A percentile compares a stretch with the other conserved stretches of the same genome.
phyloP scores from a whole-genome alignment of 106 monocot genomes.

The Apostasia ramifera region DNA sequence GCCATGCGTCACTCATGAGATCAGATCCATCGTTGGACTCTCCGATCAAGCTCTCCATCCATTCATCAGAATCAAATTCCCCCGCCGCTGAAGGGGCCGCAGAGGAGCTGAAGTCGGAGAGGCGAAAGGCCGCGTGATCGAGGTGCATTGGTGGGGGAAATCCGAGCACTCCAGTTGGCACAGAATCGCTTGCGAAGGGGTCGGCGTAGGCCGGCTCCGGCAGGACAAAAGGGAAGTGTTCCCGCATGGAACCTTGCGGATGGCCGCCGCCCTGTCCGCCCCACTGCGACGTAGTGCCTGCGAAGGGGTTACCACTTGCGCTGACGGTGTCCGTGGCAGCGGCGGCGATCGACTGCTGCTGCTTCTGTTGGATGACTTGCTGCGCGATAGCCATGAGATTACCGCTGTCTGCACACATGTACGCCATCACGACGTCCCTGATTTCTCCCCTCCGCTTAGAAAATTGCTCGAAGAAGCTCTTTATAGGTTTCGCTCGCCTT shows the following conservation, averaged over 20 bases:
- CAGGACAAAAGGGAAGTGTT: constrained; percentile 33
- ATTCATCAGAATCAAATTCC: constrained; percentile 76
- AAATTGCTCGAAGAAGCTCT: not conserved
- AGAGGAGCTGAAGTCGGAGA: constrained; percentile 17
- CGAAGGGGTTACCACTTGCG: constrained; percentile 12
- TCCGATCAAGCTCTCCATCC: constrained; percentile 86
- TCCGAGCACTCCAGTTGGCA: constrained; percentile 5
- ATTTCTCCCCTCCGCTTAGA: not conserved
- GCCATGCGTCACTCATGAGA: constrained; percentile 22
- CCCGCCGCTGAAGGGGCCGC: not conserved
- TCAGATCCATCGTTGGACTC: constrained; percentile 37
- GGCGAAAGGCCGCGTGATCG: constrained; percentile 24
- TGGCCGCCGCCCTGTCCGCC: constrained; percentile 1
- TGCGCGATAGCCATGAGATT: constrained; percentile 99
- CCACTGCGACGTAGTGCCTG: constrained; percentile 20
- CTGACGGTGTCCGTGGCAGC: constrained; percentile 9
- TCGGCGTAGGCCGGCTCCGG: constrained; percentile 35
- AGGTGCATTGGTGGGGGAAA: constrained; percentile 4
- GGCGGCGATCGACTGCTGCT: constrained; percentile 32
- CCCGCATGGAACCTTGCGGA: constrained; percentile 5
- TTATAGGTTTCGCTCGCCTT: not conserved
- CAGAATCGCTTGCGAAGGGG: constrained; percentile 27
- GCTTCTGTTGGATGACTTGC: constrained; percentile 89
- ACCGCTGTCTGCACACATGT: constrained; percentile 94
- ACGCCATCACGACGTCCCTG: constrained; percentile 30